These are phyloP conservation scores for Eucommia ulmoides DNA, from an alignment of 257 asterid species.

Conservation along the genomic window DNA sequence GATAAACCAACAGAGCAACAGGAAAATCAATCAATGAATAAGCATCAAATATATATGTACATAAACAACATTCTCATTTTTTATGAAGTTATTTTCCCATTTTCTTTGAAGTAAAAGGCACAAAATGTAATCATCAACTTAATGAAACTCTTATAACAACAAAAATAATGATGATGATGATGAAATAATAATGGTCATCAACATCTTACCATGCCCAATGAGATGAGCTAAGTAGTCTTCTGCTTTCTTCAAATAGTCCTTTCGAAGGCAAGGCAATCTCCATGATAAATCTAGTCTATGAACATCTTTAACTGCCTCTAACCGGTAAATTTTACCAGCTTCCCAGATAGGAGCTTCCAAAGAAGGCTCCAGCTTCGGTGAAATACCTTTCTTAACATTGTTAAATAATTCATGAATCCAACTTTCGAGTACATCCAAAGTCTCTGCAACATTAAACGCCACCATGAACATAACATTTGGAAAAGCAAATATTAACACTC, in stretches of 20 bases:
- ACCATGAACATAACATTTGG: too few relatives aligned
- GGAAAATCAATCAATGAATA: neutral
- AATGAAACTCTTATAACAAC: too few relatives aligned
- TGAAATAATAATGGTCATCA: conserved; percentile 9
- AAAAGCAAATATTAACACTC: too few relatives aligned
- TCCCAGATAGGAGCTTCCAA: conserved; percentile 65
- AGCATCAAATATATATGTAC: too few relatives aligned
- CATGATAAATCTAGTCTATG: conserved; percentile 84
- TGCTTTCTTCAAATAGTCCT: conserved; percentile 73
- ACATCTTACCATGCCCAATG: conserved; percentile 81
- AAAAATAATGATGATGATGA: too few relatives aligned
- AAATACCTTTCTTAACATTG: conserved; percentile 50
- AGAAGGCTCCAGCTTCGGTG: conserved; percentile 34
- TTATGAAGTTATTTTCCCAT: neutral
- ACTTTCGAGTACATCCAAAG: conserved; percentile 72
- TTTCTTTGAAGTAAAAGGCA: neutral
- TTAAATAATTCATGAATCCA: conserved; percentile 83
- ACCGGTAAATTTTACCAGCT: conserved; percentile 69
- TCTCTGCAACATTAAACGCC: conserved; percentile 55
- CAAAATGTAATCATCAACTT: conserved; percentile 1
- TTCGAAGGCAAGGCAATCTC: conserved; percentile 81
- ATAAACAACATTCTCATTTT: neutral
- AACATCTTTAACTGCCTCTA: conserved; percentile 90
- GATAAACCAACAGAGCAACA: neutral
- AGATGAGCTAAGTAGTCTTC: conserved; percentile 94